Conservation (phyloP, 176 grass and related monocot species). For the Raddia distichophylla region DNA sequence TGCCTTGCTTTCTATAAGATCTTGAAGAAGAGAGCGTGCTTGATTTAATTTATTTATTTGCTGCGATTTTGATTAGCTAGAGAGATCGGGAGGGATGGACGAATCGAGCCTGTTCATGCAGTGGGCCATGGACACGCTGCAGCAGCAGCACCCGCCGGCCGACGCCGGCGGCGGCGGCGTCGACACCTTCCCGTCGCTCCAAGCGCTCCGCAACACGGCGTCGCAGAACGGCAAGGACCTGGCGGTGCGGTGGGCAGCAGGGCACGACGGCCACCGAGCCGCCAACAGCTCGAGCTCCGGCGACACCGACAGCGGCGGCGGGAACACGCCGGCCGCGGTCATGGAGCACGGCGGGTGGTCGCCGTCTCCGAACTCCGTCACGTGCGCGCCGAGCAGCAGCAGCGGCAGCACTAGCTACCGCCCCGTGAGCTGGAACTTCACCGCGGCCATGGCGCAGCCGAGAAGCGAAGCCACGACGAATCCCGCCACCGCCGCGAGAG, state of each 20-base stretch:
- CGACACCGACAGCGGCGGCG: slow-evolving; percentile 4
- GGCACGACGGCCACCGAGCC: not conserved
- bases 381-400: not conserved
- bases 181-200: not conserved
- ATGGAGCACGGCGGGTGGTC: slow-evolving; percentile 40
- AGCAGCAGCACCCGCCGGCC: slow-evolving; percentile 30
- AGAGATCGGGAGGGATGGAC: slow-evolving; percentile 11
- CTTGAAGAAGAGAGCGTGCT: not conserved
- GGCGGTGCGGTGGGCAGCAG: not conserved
- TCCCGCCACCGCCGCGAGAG: not conserved
- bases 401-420: not conserved
- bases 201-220: not conserved
- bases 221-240: not conserved
- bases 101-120: slow-evolving; percentile 42
- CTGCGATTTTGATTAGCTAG: not conserved
- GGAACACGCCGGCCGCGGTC: not conserved
- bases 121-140: slow-evolving; percentile 43
- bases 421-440: slow-evolving; percentile 49
- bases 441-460: slow-evolving; percentile 30
- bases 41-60: not conserved
- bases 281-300: slow-evolving; percentile 32
- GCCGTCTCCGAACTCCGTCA: not conserved
- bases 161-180: not conserved
- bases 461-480: slow-evolving; percentile 21
- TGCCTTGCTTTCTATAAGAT: not conserved